Evolutionary conservation across 2,329 filamentous ascomycete genomes (phyloP).

Genomic region (Blastomyces parvus): DNA sequence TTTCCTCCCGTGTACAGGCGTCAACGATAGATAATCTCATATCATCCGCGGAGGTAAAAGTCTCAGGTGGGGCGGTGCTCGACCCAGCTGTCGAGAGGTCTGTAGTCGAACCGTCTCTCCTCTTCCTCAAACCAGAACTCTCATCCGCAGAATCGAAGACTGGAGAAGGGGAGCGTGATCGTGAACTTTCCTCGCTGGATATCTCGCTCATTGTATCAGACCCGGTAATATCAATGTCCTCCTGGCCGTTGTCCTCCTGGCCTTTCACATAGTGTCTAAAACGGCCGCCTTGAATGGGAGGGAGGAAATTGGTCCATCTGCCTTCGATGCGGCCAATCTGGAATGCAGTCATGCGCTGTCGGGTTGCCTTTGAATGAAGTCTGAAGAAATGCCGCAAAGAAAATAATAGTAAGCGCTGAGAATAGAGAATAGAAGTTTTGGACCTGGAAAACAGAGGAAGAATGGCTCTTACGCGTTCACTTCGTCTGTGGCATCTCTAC

Average conservation of each 20-base stretch:
- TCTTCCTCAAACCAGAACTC: conserved; percentile 28
- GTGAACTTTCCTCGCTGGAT: conserved; percentile 47
- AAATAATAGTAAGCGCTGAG: conserved; percentile 14
- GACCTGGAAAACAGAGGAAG: not conserved
- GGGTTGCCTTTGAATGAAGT: conserved; percentile 70
- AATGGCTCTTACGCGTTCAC: conserved; percentile 61
- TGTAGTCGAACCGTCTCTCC: conserved; percentile 9
- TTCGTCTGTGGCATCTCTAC: conserved; percentile 87
- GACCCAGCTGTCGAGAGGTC: not conserved
- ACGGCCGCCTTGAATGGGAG: conserved; percentile 79
- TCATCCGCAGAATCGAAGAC: conserved; percentile 47
- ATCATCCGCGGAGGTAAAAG: conserved; percentile 18
- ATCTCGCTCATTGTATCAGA: conserved; percentile 9
- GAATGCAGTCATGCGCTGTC: conserved; percentile 66
- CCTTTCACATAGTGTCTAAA: conserved; percentile 51
- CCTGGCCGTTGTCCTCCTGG: conserved; percentile 33
- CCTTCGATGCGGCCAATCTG: conserved; percentile 74
- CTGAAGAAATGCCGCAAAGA: conserved; percentile 37
- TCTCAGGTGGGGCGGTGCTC: not conserved
- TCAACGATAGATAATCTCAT: conserved; percentile 56
- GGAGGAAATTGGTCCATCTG: conserved; percentile 74
- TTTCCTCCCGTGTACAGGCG: conserved; percentile 61
- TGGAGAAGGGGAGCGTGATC: conserved; percentile 47
- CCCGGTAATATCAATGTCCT: conserved; percentile 31
- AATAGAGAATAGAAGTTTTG: not conserved